Base-by-base conservation (phyloP, 2,329 filamentous ascomycete genomes). In the Tolypocladium inflatum region DNA sequence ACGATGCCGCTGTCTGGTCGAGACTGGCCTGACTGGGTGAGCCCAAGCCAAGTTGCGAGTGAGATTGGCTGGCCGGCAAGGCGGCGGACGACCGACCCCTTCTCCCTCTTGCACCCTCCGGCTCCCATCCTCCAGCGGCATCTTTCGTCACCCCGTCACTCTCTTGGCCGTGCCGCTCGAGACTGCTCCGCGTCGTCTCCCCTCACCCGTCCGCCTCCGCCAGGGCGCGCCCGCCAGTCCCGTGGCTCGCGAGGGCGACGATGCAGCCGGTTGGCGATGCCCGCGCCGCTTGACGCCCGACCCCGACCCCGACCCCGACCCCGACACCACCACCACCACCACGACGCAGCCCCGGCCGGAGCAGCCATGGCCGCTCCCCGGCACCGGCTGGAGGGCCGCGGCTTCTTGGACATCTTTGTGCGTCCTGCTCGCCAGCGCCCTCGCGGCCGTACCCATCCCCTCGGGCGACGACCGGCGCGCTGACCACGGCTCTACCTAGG, bases 371-470 rank as follows among this genome's bases (percentile, higher is more conserved):
- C 58, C n/a, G 37, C 42, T 42, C 17, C 23, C 11, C 35, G 50
- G 23, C 41, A 21, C 43, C 50, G 50, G 54, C 51, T 59, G 9
- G 35, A 52, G 15, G 35, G 21, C 9, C 58, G 58, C 13, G 55
- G 58, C 52, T 30, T 59, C 45, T n/a, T 59, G 26, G 58, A 59
- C 43, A 51, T 59, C 37, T 59, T 59, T 45, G 58, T 59, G 30
- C 51, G 58, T 38, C 26, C 3, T 19, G 9, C 38, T 1, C n/a
- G 15, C 37, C 8, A 4, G 7, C 1, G 10, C 17, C 15, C 4
- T n/a, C 37, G 37, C 23, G 1, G n/a, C 6, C 10, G 17, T 4
- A 6, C 11, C 30, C 30, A n/a, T 37, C 21, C 9, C 8, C 13
- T 17, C 8, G 10, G 10, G 19, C 33, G 10, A 26, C n/a, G 4